Evolutionary conservation across 169 alveolate species (phyloP).

Genomic region (Plasmodium gonderi): DNA sequence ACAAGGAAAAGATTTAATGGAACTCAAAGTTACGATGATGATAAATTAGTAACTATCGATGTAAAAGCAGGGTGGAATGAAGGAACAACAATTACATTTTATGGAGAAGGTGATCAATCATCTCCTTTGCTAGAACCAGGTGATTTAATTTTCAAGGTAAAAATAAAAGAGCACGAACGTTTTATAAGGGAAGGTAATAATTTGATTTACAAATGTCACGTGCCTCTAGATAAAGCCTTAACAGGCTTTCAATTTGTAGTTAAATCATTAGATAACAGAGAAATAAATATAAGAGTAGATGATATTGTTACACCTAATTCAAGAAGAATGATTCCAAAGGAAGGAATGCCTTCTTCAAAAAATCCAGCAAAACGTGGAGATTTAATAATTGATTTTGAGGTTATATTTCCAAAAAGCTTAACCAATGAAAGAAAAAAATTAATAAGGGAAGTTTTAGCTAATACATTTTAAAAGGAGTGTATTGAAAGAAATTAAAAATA

Average conservation of each 20-base stretch:
- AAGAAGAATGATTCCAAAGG: constrained; percentile 85
- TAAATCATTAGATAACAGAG: constrained; percentile 89
- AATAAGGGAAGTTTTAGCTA: background rate
- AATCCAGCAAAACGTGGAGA: constrained; percentile 85
- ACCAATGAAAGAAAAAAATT: constrained; percentile 82
- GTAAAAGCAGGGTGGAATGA: constrained; percentile 90
- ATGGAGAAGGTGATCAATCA: constrained; percentile 88
- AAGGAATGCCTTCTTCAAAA: constrained; percentile 83
- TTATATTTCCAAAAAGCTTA: constrained; percentile 82
- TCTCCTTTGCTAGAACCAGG: constrained; percentile 85
- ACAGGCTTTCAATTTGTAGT: constrained; percentile 87
- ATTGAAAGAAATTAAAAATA: background rate
- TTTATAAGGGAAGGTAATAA: constrained; percentile 85
- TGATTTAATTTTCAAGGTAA: constrained; percentile 84
- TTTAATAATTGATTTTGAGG: constrained; percentile 84
- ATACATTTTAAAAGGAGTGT: background rate
- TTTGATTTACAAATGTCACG: constrained; percentile 84
- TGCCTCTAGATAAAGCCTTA: constrained; percentile 85
- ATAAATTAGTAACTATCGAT: constrained; percentile 85
- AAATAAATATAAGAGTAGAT: constrained; percentile 81
- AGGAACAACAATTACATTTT: constrained; percentile 86
- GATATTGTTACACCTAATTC: constrained; percentile 86
- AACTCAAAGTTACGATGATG: constrained; percentile 82
- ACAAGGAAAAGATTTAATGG: constrained; percentile 84
- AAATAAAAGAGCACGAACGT: constrained; percentile 81